Percentiles rank a stretch among this genome's conserved stretches.
These are phyloP conservation scores for Kuraishia capsulata DNA, from an alignment of 805 yeast species.

Conservation along the genomic window DNA sequence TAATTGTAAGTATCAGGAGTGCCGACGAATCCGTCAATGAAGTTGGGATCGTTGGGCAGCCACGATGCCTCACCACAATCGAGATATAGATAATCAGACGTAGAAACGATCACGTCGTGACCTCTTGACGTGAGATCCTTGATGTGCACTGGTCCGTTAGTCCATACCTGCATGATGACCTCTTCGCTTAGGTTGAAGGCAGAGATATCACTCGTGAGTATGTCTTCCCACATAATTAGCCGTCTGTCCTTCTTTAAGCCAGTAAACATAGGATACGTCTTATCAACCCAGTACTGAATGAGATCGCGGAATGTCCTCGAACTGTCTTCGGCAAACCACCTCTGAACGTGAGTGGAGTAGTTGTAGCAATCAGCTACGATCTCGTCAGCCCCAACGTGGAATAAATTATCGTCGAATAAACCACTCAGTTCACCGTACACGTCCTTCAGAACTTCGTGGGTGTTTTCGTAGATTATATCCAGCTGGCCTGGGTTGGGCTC, in stretches of 20 bases:
- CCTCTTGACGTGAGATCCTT: conserved; percentile 23
- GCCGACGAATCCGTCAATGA: conserved; percentile 13
- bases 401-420: conserved; percentile 25
- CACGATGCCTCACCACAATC: conserved; percentile 33
- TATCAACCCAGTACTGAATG: conserved; percentile 25
- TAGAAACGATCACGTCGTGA: conserved; percentile 29
- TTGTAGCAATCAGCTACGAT: conserved; percentile 25
- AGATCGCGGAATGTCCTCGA: conserved; percentile 20
- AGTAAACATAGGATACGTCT: conserved; percentile 23
- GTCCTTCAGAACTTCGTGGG: conserved; percentile 23
- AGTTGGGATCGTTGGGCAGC: conserved; percentile 25
- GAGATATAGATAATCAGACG: conserved; percentile 23
- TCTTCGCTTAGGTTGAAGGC: conserved; percentile 22
- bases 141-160: conserved; percentile 8
- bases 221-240: conserved; percentile 33
- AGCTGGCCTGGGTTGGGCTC: conserved; percentile 35
- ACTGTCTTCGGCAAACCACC: conserved; percentile 20
- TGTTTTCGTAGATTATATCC: conserved; percentile 21
- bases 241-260: conserved; percentile 11
- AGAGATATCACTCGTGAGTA: conserved; percentile 14
- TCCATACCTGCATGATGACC: conserved; percentile 28
- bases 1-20: conserved; percentile 17
- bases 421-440: conserved; percentile 24
- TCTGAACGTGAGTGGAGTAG: conserved; percentile 15
- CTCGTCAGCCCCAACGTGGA: conserved; percentile 35